Evolutionary conservation across 2,329 filamentous ascomycete species (phyloP).

Genomic region (Talaromyces pinophilus): DNA sequence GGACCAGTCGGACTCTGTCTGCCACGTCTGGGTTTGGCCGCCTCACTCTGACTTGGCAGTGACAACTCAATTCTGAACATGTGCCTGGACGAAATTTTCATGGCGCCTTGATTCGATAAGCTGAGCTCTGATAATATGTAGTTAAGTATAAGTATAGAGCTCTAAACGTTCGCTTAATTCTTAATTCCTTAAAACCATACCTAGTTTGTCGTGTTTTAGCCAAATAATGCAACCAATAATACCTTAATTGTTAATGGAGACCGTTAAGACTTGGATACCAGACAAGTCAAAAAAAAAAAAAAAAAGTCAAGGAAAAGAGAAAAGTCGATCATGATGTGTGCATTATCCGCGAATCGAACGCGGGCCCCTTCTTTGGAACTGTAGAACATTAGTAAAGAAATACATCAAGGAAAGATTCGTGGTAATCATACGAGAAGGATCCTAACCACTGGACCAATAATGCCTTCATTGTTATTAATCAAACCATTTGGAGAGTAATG

Average conservation of each 20-base stretch:
- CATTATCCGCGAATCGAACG: conserved; percentile 7
- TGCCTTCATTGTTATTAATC: neutral
- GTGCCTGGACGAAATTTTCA: neutral
- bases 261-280: too few species aligned
- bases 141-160: too few species aligned
- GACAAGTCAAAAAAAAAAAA: too few species aligned
- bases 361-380: conserved; percentile 4
- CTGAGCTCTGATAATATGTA: neutral
- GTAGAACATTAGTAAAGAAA: too few species aligned
- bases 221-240: too few species aligned
- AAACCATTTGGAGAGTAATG: too few species aligned
- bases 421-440: neutral
- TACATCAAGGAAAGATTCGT: neutral
- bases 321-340: neutral
- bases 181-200: too few species aligned
- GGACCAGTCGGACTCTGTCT: conserved; percentile 7
- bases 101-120: neutral
- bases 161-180: too few species aligned
- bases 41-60: conserved; percentile 9
- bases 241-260: too few species aligned
- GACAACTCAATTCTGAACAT: conserved; percentile 2
- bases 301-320: too few species aligned
- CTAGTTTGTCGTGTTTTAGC: too few species aligned
- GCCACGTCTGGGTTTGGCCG: conserved; percentile 17
- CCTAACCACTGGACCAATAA: conserved; percentile 7